Conservation (phyloP, 2,329 filamentous ascomycete genomes). For the Ophiostoma sp. region DNA sequence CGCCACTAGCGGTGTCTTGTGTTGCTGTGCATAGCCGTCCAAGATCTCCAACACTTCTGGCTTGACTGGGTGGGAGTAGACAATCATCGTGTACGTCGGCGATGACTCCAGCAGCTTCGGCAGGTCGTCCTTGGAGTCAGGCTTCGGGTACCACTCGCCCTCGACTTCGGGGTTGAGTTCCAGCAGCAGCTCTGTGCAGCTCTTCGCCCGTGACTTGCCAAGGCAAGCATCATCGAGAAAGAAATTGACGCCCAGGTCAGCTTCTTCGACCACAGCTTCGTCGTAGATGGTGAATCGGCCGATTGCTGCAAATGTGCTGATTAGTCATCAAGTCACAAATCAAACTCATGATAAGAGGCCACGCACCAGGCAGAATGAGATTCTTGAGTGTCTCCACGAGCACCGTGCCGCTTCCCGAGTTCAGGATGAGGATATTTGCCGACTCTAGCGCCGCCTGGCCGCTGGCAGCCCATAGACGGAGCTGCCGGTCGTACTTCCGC, state of each 20-base stretch:
- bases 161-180: conserved; percentile 92
- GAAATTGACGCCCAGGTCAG: conserved; percentile 93
- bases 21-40: conserved; percentile 44
- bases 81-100: conserved; percentile 47
- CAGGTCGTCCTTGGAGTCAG: conserved; percentile 23
- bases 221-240: conserved; percentile 78
- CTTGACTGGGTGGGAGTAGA: conserved; percentile 49
- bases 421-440: conserved; percentile 84
- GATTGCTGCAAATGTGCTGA: conserved; percentile 52
- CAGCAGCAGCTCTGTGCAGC: conserved; percentile 67
- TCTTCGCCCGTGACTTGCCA: conserved; percentile 71
- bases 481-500: conserved; percentile 87
- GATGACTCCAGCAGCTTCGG: conserved; percentile 37
- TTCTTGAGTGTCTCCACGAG: conserved; percentile 94
- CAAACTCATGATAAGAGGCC: background rate
- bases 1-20: conserved; percentile 69
- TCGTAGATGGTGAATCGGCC: conserved; percentile 90
- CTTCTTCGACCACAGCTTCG: conserved; percentile 65
- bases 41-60: conserved; percentile 42
- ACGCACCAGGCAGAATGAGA: conserved; percentile 66
- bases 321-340: conserved; percentile 1
- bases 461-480: conserved; percentile 88
- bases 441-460: conserved; percentile 87
- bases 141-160: conserved; percentile 60
- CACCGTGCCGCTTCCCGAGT: conserved; percentile 78